Evolutionary conservation across 2,329 filamentous ascomycete species (phyloP), one percentile per base, ranked within the genome.

Genomic region (Pseudogymnoascus sp.): DNA sequence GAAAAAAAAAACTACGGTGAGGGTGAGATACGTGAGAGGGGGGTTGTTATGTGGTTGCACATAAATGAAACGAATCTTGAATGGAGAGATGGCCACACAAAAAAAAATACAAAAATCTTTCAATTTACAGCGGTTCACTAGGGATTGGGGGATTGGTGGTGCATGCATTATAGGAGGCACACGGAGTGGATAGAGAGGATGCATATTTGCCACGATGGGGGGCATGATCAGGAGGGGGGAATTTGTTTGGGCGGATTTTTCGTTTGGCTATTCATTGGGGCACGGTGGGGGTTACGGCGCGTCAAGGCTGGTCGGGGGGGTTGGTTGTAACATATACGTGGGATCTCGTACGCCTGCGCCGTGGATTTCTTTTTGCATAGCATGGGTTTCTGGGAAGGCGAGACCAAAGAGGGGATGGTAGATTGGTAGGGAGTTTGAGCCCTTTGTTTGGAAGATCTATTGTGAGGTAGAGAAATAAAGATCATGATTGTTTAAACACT

Each of bases 311-410:
- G 43, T 30, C 22, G 43, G 39, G 9, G 43, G 25, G 43, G 39
- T 22, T 15, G 43, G 43, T 30, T 50, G 43, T 50, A 50, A 50
- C 43, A 50, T 50, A 50, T 50, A 50, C 43, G 25, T 30, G 25
- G 43, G 43, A 50, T 50, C 43, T 50, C 43, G n/a, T 50, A 50
- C 25, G 43, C 43, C 43, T 50, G 43, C 25, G 25, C 43, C 43
- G 43, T 50, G 43, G 14, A 15, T 50, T 50, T 50, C n/a, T 30
- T 50, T 18, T 30, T 50, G 25, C 43, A 50, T 50, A 50, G 43
- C 43, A 50, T 50, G n/a, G 43, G 43, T 30, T 50, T 50, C n/a
- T 30, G 25, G 43, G 43, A 50, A 50, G 25, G 43, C 43, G 25
- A 30, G n/a, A 30, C 43, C 43, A 5, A 25, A 30, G 43, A 50